Percentiles rank a stretch among this genome's conserved stretches.
These are phyloP conservation scores for Saccharomyces hybrid DNA, from an alignment of 1,139 yeast genomes.

Conservation along the genomic window DNA sequence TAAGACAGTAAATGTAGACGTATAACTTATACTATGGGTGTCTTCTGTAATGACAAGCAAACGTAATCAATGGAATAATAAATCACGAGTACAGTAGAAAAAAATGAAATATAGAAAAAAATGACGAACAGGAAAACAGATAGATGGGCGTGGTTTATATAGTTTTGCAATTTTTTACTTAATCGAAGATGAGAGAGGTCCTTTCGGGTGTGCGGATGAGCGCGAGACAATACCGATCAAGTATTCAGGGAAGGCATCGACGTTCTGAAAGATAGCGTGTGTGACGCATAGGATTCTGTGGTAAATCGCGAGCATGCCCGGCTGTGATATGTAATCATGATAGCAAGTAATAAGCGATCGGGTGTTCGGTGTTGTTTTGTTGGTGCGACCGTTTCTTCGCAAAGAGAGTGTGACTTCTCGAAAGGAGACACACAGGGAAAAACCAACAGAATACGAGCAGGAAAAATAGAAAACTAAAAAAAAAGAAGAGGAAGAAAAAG, in stretches of 20 bases:
- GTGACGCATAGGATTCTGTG: neutral
- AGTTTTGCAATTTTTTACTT: neutral
- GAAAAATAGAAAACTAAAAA: neutral
- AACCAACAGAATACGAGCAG: constrained; percentile 1
- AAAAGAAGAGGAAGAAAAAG: neutral
- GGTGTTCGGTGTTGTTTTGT: neutral
- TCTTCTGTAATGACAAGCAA: no score
- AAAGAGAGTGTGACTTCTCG: neutral
- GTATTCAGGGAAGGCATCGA: neutral
- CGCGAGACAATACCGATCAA: neutral
- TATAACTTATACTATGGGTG: neutral
- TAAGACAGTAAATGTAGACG: neutral
- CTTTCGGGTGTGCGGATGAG: neutral
- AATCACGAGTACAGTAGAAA: no score
- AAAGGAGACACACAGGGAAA: neutral
- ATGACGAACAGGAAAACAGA: no score
- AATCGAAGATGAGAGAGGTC: neutral
- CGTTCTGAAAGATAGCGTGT: neutral
- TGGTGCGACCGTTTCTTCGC: neutral
- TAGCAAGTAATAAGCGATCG: neutral
- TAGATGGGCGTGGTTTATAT: neutral
- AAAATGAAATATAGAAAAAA: no score
- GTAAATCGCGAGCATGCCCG: neutral
- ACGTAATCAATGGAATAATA: no score
- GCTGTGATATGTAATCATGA: neutral